Conservation (phyloP, 805 yeast species). For the Clavispora phyllophila region DNA sequence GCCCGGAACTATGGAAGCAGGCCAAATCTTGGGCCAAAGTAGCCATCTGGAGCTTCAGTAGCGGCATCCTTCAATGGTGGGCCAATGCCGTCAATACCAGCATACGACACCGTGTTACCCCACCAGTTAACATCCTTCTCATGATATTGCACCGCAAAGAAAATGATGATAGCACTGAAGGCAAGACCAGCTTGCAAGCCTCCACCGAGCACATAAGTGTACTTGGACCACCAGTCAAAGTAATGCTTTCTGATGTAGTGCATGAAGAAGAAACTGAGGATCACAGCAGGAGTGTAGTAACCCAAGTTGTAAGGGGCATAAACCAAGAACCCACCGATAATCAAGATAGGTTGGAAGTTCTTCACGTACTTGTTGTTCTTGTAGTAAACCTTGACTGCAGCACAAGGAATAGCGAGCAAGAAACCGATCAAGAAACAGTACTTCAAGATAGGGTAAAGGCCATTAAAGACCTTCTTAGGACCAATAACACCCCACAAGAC, state of each 20-base stretch:
- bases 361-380: slow-evolving; percentile 16
- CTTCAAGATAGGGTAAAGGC: slow-evolving; percentile 30
- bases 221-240: slow-evolving; percentile 32
- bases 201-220: slow-evolving; percentile 28
- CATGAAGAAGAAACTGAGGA: slow-evolving; percentile 24
- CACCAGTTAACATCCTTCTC: slow-evolving; percentile 22
- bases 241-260: slow-evolving; percentile 23
- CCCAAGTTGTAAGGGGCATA: slow-evolving; percentile 32
- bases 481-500: slow-evolving; percentile 67
- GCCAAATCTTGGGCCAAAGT: slow-evolving; percentile 20
- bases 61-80: slow-evolving; percentile 2
- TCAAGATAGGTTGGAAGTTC: slow-evolving; percentile 30
- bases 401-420: slow-evolving; percentile 20
- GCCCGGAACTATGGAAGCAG: slow-evolving; percentile 14
- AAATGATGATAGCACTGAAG: slow-evolving; percentile 29
- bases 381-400: slow-evolving; percentile 19
- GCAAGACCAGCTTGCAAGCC: slow-evolving; percentile 32
- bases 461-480: slow-evolving; percentile 29
- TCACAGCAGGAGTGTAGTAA: slow-evolving; percentile 27
- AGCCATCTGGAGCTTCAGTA: slow-evolving; percentile 15
- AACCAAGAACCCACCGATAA: slow-evolving; percentile 28
- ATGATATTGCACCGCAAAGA: slow-evolving; percentile 34
- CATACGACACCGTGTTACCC: slow-evolving; percentile 22
- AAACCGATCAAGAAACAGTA: slow-evolving; percentile 33
- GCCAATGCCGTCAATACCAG: slow-evolving; percentile 31